Base-by-base conservation (phyloP, 2,329 filamentous ascomycete species). In the Bipolaris oryzae region DNA sequence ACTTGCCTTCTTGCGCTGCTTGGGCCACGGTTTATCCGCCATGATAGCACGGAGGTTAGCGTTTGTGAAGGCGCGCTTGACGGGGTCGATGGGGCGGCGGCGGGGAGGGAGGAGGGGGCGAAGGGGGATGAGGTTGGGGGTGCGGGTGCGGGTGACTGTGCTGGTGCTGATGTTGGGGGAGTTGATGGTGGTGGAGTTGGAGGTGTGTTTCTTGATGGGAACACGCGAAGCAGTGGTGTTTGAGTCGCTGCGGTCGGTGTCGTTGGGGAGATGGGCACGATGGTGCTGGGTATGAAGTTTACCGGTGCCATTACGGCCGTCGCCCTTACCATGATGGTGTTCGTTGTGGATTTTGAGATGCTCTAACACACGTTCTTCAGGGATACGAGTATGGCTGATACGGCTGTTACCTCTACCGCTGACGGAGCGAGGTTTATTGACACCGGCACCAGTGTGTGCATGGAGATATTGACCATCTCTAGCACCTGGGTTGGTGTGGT, bases 61-160 rank as follows among this genome's bases (percentile, higher is more conserved):
- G 25, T 71, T 72, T 16, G 58, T 46, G 1, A 69, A 61, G 2
- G 41, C 20, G n/a, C 42, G 49, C 47, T 67, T 68, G 35, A 69
- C 50, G 0, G 54, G 33, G 31, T 69, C 60, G 0, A 51, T 63
- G 33, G 57, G 63, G n/a, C 50, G 50, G 53, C 64, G 64, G 4
- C 11, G 18, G 7, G 1, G 7, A 1, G 16, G 7, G 21, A 62
- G 64, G 37, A 49, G 44, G 2, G 59, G 57, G n/a, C 21, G 28
- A 15, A 16, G 5, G 13, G 10, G 0, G 28, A 28, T 11, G 21
- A 2, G 16, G 20, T 7, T n/a, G n/a, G 5, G n/a, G 25, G 6
- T 25, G 10, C n/a, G n/a, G n/a, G n/a, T n/a, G n/a, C n/a, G n/a
- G n/a, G n/a, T n/a, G n/a, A n/a, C n/a, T n/a, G 5, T 33, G n/a